Evolutionary conservation across 495 filamentous ascomycete genomes (phyloP).

Genomic region (Xylaria grammica): DNA sequence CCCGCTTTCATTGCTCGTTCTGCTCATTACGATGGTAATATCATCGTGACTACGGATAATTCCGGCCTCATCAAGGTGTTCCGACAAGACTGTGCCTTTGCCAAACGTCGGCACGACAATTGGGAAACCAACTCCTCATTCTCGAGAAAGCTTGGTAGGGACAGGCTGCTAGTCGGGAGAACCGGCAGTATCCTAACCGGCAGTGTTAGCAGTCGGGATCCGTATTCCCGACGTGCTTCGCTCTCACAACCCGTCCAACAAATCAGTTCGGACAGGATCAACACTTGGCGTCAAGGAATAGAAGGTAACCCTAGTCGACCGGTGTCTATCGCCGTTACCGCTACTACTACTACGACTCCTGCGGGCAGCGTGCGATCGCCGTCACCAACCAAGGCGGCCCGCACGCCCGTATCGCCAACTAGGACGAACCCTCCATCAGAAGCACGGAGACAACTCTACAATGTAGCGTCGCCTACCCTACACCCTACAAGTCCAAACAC

Average conservation of each 20-base stretch:
- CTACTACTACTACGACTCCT: slow-evolving; percentile 33
- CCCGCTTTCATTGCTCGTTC: slow-evolving; percentile 73
- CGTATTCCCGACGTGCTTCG: slow-evolving; percentile 61
- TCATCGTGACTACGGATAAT: slow-evolving; percentile 91
- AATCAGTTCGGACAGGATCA: slow-evolving; percentile 80
- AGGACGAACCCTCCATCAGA: slow-evolving; percentile 46
- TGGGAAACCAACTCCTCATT: slow-evolving; percentile 79
- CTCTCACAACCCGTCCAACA: slow-evolving; percentile 48
- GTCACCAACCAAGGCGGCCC: slow-evolving; percentile 51
- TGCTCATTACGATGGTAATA: slow-evolving; percentile 81
- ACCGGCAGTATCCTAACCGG: slow-evolving; percentile 65
- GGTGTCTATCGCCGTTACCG: slow-evolving; percentile 33
- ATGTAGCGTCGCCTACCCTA: slow-evolving; percentile 28
- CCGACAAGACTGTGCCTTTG: slow-evolving; percentile 84
- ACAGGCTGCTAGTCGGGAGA: slow-evolving; percentile 59
- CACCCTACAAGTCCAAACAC: slow-evolving; percentile 26
- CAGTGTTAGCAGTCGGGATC: slow-evolving; percentile 56
- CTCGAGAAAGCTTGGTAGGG: slow-evolving; percentile 67
- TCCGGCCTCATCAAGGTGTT: slow-evolving; percentile 90
- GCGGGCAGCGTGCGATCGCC: slow-evolving; percentile 53
- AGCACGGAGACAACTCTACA: slow-evolving; percentile 46
- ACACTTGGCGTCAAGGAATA: slow-evolving; percentile 87
- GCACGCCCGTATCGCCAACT: slow-evolving; percentile 30
- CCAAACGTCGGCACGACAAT: slow-evolving; percentile 61
- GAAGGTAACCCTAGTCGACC: slow-evolving; percentile 45